Conservation (phyloP, 1,284 basidiomycete species). For the Melanopsichium pennsylvanicum region DNA sequence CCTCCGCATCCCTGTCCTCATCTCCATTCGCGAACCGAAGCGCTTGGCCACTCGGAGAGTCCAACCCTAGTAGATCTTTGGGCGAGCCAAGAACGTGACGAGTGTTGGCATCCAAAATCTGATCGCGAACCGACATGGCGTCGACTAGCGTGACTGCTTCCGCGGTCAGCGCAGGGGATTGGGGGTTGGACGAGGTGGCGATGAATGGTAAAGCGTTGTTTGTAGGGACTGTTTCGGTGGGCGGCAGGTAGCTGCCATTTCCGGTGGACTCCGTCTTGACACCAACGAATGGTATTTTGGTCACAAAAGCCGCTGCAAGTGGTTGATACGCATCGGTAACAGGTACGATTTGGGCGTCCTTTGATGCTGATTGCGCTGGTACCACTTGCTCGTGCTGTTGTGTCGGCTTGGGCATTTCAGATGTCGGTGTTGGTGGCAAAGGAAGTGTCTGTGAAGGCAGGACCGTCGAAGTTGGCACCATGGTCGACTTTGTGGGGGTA, state of each 20-base stretch:
- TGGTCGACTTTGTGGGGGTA: slow-evolving; percentile 13
- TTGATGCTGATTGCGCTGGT: too few relatives aligned
- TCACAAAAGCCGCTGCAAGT: too few relatives aligned
- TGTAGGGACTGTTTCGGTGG: background rate
- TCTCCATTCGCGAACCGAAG: slow-evolving; percentile 4
- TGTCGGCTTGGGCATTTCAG: too few relatives aligned
- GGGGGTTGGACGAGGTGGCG: background rate
- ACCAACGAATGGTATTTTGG: too few relatives aligned
- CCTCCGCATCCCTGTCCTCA: slow-evolving; percentile 14
- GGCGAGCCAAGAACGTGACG: background rate
- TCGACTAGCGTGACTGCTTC: slow-evolving; percentile 20
- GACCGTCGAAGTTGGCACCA: too few relatives aligned
- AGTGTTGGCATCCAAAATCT: slow-evolving; percentile 16
- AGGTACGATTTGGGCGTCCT: too few relatives aligned
- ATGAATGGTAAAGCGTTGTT: background rate
- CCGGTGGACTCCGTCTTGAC: too few relatives aligned
- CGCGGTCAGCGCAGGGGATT: slow-evolving; percentile 5
- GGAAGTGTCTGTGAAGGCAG: background rate
- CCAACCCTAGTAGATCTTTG: background rate
- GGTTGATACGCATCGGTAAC: too few relatives aligned
- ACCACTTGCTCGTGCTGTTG: too few relatives aligned
- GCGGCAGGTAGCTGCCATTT: background rate
- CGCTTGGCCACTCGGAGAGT: background rate
- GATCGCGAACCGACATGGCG: slow-evolving; percentile 24
- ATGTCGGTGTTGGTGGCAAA: too few relatives aligned